phyloP scores from a whole-genome alignment of 306 rosid genomes.

The Sindora glabra region DNA sequence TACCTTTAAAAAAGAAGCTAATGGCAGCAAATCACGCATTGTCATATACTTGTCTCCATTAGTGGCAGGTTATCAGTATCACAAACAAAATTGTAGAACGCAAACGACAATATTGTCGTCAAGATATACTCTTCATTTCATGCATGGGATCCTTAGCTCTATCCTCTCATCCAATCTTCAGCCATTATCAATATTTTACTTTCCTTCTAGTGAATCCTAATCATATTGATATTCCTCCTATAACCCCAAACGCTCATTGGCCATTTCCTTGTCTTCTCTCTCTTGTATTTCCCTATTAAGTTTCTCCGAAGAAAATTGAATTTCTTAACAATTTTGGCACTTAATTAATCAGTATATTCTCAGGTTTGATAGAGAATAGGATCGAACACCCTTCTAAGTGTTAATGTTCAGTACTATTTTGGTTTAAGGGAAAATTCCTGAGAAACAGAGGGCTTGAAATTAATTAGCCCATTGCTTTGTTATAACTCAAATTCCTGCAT shows the following conservation, averaged over 20 bases:
- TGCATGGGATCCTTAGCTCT: slow-evolving; percentile 25
- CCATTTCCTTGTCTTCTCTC: background rate
- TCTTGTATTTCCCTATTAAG: too few relatives aligned
- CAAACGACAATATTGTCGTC: slow-evolving; percentile 18
- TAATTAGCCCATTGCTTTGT: slow-evolving; percentile 4
- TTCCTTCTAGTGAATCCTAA: slow-evolving; percentile 31
- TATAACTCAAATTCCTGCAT: slow-evolving; percentile 16
- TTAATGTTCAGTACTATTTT: background rate
- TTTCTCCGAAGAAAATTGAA: background rate
- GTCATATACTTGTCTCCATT: background rate
- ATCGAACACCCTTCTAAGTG: background rate
- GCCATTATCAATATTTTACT: slow-evolving; percentile 10
- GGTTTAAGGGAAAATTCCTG: background rate
- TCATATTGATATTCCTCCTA: slow-evolving; percentile 21
- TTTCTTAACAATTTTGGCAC: background rate
- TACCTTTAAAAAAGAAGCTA: background rate
- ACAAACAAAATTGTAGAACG: slow-evolving; percentile 17
- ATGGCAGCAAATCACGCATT: background rate
- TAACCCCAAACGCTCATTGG: background rate
- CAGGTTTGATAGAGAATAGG: background rate
- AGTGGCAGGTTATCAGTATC: background rate
- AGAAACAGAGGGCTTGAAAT: background rate
- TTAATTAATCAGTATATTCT: background rate
- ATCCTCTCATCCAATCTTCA: slow-evolving; percentile 26
- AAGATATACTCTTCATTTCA: slow-evolving; percentile 19